Base-by-base conservation (phyloP, 371 early-diverging fungal genomes). In the Mortierella sp. region DNA sequence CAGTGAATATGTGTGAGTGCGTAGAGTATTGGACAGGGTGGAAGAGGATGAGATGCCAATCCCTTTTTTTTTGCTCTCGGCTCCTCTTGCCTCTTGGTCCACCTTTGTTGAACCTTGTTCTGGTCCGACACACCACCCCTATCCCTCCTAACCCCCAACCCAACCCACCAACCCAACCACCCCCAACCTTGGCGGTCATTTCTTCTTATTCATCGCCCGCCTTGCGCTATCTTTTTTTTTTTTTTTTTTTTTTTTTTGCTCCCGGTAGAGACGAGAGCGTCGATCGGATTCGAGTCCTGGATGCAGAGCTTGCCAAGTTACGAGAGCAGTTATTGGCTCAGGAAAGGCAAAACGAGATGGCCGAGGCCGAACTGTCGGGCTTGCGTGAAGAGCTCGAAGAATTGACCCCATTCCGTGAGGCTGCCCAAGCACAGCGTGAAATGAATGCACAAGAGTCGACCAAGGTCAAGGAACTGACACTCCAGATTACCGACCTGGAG, bases 221-320 rank as follows among this genome's bases (percentile, higher is more conserved):
- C n/a, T 18, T 46, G 18, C 43, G 6, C 15, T 29, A 4, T 18
- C 43, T n/a, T 7, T 29, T 5, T 48, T 7, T 48, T 47, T 30
- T 11, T 37, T 44, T 19, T 23, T 57, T 4, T 30, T 11, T 28
- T 21, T 23, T 53, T 6, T 30, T 57, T 29, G 4, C 44, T 25
- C 18, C 48, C 28, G 50, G n/a, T 28, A 77, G 79, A 57, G 79
- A 77, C 44, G 79, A 77, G 60, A 69, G 79, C 57, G 25, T 77
- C 25, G 60, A 59, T 11, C 79, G 79, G 25, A 77, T 77, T 23
- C 72, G 72, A 43, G 71, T 63, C 14, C 23, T 77, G 57, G 79
- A 77, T 53, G 29, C 68, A 37, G 70, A 77, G n/a, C 68, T 77
- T 63, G 72, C 72, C 57, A 72, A 61, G 18, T 66, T 72, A 14